Evolutionary conservation across 2,329 filamentous ascomycete genomes (phyloP).

Genomic region (Akanthomyces dipterigenus): DNA sequence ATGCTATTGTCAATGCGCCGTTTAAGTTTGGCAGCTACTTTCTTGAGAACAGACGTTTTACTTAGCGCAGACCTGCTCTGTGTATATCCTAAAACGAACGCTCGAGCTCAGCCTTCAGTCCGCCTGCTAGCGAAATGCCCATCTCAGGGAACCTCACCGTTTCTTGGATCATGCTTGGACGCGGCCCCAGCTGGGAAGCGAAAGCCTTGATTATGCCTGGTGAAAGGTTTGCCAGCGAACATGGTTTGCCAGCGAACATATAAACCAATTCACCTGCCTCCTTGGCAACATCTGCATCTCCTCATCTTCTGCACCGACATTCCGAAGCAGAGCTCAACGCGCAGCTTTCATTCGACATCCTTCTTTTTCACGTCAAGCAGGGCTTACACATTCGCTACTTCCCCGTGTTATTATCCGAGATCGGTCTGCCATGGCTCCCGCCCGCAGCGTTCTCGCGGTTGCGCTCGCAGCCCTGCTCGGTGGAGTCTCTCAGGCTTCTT

Average conservation of each 20-base stretch:
- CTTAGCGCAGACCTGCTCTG: not conserved
- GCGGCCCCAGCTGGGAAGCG: not conserved
- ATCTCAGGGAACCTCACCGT: not conserved
- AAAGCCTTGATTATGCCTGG: not conserved
- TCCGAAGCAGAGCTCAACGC: not conserved
- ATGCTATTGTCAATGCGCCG: slow-evolving; percentile 4
- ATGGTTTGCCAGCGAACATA: not conserved
- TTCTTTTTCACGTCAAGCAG: not conserved
- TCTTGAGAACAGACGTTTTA: not conserved
- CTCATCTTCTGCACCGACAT: not conserved
- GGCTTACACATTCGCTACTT: not conserved
- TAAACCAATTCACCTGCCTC: slow-evolving; percentile 4
- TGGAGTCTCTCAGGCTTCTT: not conserved
- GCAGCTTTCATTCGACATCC: not conserved
- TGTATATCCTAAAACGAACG: slow-evolving; percentile 1
- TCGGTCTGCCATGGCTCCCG: slow-evolving; percentile 5
- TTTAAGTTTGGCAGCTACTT: not conserved
- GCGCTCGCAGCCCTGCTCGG: slow-evolving; percentile 23
- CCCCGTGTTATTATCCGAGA: not conserved
- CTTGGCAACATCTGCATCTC: not conserved
- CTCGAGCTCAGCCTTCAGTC: not conserved
- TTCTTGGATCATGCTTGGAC: slow-evolving; percentile 4
- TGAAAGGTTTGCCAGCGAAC: not conserved
- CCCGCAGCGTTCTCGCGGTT: slow-evolving; percentile 5
- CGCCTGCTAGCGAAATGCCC: not conserved